Evolutionary conservation across 75 land plant species (phyloP), one percentile per base, ranked within the genome.

Genomic region (Pinus tabuliformis): DNA sequence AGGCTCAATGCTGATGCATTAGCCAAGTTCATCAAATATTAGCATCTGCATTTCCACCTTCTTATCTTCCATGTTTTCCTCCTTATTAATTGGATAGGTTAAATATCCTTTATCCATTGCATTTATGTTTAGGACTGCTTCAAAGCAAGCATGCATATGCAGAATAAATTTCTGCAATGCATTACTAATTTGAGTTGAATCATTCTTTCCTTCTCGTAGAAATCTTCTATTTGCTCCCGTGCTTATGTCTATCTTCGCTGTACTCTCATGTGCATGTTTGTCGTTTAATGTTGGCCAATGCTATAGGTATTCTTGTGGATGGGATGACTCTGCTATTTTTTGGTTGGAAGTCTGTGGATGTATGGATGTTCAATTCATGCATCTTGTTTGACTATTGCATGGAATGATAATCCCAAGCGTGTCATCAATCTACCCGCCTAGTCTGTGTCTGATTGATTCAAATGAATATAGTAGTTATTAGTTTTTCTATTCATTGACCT

Each of bases 111-210:
- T 62, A 30, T 18, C 37, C 15, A 33, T 30, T 63, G 26, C 66
- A 63, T 63, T 63, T 37, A 30, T 63, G 17, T 33, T 6, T 17
- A 16, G 39, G 37, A 33, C 30, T 33, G 66, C 66, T 33, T 16
- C 33, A 39, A 63, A 63, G 33, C 49, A 63, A 63, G 66, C 66
- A 33, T 13, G 16, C 18, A 33, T 2, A 11, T 11, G 39, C 66
- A 63, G 66, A 63, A 63, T 63, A 37, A 15, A 33, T 30, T 30
- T 63, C 66, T 63, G 66, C 66, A 63, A 15, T 63, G 66, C 66
- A 63, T 63, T 63, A 16, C 39, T 30, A 63, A 63, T 63, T 5
- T 63, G 33, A 37, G 66, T 63, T 18, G n/a, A n/a, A n/a, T 16
- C 33, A 33, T 30, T 63, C 15, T 33, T 63, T 63, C 33, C 66